phyloP scores from a whole-genome alignment of 257 asterid genomes.

The Verbascum thapsus region DNA sequence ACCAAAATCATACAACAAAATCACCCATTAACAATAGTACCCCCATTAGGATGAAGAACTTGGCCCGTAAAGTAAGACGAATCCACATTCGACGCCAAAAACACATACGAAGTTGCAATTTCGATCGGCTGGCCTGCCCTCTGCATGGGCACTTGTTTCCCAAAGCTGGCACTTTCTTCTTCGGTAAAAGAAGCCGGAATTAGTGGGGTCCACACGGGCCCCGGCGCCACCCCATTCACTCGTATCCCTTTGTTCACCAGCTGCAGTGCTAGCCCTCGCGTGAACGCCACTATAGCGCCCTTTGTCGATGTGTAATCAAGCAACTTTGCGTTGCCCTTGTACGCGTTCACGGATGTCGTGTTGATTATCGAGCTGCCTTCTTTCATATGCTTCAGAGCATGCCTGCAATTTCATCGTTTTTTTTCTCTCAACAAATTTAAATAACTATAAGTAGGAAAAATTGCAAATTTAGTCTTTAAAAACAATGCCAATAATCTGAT shows the following conservation, averaged over 20 bases:
- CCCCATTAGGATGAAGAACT: constrained; percentile 78
- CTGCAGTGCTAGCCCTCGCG: constrained; percentile 66
- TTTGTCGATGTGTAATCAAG: constrained; percentile 73
- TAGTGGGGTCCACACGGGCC: constrained; percentile 77
- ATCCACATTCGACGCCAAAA: constrained; percentile 58
- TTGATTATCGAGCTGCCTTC: constrained; percentile 72
- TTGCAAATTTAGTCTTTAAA: too few species aligned
- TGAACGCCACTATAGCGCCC: constrained; percentile 75
- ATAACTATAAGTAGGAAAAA: too few species aligned
- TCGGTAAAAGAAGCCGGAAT: constrained; percentile 63
- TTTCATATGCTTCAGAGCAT: constrained; percentile 72
- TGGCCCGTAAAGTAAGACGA: constrained; percentile 76
- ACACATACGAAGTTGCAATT: constrained; percentile 72
- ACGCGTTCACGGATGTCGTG: constrained; percentile 64
- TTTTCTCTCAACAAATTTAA: too few species aligned
- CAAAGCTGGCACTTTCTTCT: constrained; percentile 50
- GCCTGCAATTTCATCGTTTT: constrained; percentile 38
- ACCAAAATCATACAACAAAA: too few species aligned
- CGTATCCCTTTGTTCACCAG: constrained; percentile 55
- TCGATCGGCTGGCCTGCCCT: constrained; percentile 82
- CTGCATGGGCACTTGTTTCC: constrained; percentile 66
- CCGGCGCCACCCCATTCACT: constrained; percentile 83
- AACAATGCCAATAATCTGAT: too few species aligned
- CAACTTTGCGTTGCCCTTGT: constrained; percentile 58
- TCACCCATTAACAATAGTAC: constrained; percentile 56